Percentiles rank a stretch among this genome's conserved stretches.
Evolutionary conservation across 495 filamentous ascomycete species (phyloP).

Genomic region (Neurospora sp.): DNA sequence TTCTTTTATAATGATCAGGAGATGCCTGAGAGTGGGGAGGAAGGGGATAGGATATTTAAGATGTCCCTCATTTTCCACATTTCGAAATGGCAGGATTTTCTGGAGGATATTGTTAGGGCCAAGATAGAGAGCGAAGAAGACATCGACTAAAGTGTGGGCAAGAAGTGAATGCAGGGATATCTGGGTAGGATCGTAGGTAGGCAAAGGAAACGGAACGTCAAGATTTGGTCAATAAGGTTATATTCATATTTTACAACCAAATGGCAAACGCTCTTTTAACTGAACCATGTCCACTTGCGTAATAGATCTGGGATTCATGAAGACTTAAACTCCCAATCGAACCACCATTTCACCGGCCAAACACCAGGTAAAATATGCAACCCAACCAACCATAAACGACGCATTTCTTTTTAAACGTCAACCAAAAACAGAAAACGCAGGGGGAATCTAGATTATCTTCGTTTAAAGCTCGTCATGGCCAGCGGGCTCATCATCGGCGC

Average conservation of each 20-base stretch:
- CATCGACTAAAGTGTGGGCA: not conserved
- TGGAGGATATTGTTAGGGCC: not conserved
- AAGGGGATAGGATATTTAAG: not conserved
- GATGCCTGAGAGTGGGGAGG: not conserved
- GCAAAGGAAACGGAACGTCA: not conserved
- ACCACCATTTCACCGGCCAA: not conserved
- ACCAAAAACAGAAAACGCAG: constrained; percentile 10
- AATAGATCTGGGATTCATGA: not conserved
- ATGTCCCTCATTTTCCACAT: not conserved
- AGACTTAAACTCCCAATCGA: not conserved
- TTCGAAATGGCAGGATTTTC: not conserved
- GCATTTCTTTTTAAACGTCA: constrained; percentile 16
- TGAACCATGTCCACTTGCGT: not conserved
- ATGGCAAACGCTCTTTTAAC: not conserved
- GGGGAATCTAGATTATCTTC: constrained; percentile 26
- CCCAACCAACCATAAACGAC: not conserved
- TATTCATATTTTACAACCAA: not conserved
- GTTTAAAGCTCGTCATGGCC: constrained; percentile 86
- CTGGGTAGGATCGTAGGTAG: not conserved
- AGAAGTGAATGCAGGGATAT: not conserved
- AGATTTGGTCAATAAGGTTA: not conserved
- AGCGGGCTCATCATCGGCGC: constrained; percentile 60
- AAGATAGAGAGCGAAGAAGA: not conserved
- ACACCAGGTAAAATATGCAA: not conserved
- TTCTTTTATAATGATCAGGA: not conserved